Evolutionary conservation across 106 monocot species (phyloP).

Genomic region (Allium sativum): DNA sequence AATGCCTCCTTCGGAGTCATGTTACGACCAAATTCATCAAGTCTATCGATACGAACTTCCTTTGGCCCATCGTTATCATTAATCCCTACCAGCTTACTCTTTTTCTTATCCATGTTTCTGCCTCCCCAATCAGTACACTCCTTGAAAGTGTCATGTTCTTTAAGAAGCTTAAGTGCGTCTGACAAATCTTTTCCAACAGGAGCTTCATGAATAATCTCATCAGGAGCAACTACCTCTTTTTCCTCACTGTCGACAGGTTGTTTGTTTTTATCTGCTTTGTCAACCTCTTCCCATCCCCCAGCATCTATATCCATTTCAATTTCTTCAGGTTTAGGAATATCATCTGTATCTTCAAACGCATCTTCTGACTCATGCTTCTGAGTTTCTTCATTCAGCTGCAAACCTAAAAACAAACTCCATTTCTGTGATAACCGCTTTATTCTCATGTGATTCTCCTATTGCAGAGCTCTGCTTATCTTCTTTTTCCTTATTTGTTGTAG

Average conservation of each 20-base stretch:
- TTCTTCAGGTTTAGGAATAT: conserved; percentile 23
- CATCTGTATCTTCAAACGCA: conserved; percentile 82
- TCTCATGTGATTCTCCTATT: conserved; percentile 33
- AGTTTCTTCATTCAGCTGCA: conserved; percentile 79
- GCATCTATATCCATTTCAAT: conserved; percentile 23
- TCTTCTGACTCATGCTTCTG: conserved; percentile 56
- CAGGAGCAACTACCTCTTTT: conserved; percentile 37
- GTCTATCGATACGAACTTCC: conserved; percentile 85
- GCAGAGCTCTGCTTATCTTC: conserved; percentile 15
- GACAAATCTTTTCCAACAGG: conserved; percentile 83
- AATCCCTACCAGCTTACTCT: conserved; percentile 87
- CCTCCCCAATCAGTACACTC: conserved; percentile 90
- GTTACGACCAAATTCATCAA: conserved; percentile 92
- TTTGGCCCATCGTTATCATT: conserved; percentile 67
- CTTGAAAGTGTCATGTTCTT: conserved; percentile 73
- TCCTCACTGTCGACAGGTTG: conserved; percentile 7
- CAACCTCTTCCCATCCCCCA: conserved; percentile 27
- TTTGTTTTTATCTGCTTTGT: conserved; percentile 25
- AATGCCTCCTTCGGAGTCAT: conserved; percentile 98
- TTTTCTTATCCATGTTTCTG: conserved; percentile 96
- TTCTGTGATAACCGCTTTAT: conserved; percentile 86
- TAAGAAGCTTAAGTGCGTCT: conserved; percentile 78
- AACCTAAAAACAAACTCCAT: conserved; percentile 94
- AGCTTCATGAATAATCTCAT: conserved; percentile 81
- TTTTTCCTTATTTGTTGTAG: conserved; percentile 34